Base-by-base conservation (phyloP, 2,329 filamentous ascomycete genomes). In the Trichoderma koningii region DNA sequence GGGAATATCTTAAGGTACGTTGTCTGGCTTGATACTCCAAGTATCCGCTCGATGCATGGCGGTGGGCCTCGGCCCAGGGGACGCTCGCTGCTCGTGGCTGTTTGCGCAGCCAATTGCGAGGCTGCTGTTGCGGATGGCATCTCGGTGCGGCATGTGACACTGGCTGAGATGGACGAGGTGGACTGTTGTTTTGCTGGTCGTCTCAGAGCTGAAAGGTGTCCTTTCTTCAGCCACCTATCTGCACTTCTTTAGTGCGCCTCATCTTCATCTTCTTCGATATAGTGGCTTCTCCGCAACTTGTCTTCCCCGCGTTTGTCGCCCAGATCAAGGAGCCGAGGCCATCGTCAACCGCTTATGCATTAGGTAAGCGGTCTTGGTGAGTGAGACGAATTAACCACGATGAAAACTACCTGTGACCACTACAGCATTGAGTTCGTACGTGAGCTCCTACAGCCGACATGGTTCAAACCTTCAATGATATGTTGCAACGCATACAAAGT, bases 101-200 rank as follows among this genome's bases (percentile, higher is more conserved):
- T 34, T 9, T 19, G 9, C 14, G 4, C 34, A 3, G 41, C 60
- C 60, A 63, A 63, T 63, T 50, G 55, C 5, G 26, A 23, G 21
- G 60, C 21, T 12, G 60, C 50, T 55, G 47, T 63, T 55, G 23
- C 23, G n/a, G 30, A 38, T 55, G 38, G 50, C 60, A 28, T 55
- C 60, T 55, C 19, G 47, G 38, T 26, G 38, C 41, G 41, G 60
- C 60, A 63, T 63, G 60, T 63, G 60, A 63, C 53, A 55, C 48
- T 28, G 50, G 38, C 21, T 42, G 17, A 19, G 34, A 42, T 6
- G 34, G n/a, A 28, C 57, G 57, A 23, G 9, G 21, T 15, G 26
- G 34, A 45, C 12, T 51, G 4, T 10, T 26, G 7, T 19, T 34
- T 26, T 38, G 34, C 5, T 38, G 12, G 34, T 38, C 30, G 14